Evolutionary conservation across 371 early-diverging fungal species (phyloP), one percentile per base, ranked within the genome.

Genomic region (Syncephalastrum sp.): DNA sequence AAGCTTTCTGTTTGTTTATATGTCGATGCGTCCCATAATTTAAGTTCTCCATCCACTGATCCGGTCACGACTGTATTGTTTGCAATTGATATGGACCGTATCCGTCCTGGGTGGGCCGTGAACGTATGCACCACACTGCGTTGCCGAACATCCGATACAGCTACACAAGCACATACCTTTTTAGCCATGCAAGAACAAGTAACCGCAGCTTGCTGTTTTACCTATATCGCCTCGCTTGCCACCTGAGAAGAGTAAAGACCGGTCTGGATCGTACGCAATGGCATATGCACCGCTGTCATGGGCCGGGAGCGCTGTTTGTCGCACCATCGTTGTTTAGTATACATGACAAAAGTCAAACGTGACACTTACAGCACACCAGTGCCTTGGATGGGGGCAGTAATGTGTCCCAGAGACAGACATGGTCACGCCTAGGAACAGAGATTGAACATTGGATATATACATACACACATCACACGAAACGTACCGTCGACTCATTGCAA

Each of bases 391-490:
- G 59, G 1, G 93, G 90, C 17, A 93, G 51, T 7, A 93, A 61
- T 5, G 90, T 85, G 51, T 93, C 93, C 88, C 89, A 93, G 19
- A 93, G 60, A 13, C 82, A 83, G 8, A 93, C 70, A 68, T 93
- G 87, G 21, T 78, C 73, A 23, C 69, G 67, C 43, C 67, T 77
- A 54, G 13, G 23, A 23, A 14, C 15, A 44, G 17, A 53, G 25
- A 2, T 33, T 33, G 38, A 33, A 10, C 8, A 10, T 10, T 10
- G 5, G 38, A 33, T 12, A 33, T 10, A 10, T 2, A 10, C 38
- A 33, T 10, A 33, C 2, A 33, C 38, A 33, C 10, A 10, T n/a
- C 12, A 33, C 12, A 33, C 29, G 53, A 48, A 45, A 53, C 63
- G 61, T 79, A 86, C 89, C 70, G 77, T 46, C 84, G 74, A 50